phyloP scores from a whole-genome alignment of 2,329 filamentous ascomycete genomes.

The Plectosphaerella sp. region DNA sequence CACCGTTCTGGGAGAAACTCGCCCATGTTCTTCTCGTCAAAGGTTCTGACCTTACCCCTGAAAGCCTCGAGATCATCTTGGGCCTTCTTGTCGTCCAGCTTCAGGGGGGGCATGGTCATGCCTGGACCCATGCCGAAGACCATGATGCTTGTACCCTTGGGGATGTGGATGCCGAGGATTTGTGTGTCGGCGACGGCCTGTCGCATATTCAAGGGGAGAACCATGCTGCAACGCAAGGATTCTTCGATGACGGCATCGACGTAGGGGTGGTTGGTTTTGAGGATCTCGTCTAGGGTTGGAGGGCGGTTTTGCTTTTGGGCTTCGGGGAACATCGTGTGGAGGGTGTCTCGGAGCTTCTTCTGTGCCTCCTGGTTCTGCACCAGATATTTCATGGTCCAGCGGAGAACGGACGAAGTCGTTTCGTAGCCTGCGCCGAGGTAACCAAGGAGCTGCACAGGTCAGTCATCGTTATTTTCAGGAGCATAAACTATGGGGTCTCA shows the following conservation, averaged over 20 bases:
- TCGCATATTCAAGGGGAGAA: neutral
- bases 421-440: conserved; percentile 22
- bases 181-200: neutral
- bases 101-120: neutral
- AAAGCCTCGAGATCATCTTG: neutral
- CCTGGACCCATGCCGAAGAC: neutral
- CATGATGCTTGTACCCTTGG: neutral
- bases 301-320: conserved; percentile 13
- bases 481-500: conserved; percentile 1
- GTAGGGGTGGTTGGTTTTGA: conserved; percentile 16
- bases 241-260: conserved; percentile 27
- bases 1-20: conserved; percentile 15
- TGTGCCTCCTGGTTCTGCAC: conserved; percentile 16
- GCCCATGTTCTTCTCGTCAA: conserved; percentile 3
- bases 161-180: neutral
- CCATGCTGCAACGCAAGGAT: conserved; percentile 14
- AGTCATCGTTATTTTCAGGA: too few relatives aligned
- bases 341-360: conserved; percentile 16
- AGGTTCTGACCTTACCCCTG: neutral
- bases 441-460: conserved; percentile 15
- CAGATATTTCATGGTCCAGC: conserved; percentile 21
- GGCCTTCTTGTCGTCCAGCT: neutral
- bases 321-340: conserved; percentile 14
- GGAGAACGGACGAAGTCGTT: conserved; percentile 15
- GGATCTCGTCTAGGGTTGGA: conserved; percentile 17